Base-by-base conservation (phyloP, 2,329 filamentous ascomycete species). In the Paecilomyces niveus region DNA sequence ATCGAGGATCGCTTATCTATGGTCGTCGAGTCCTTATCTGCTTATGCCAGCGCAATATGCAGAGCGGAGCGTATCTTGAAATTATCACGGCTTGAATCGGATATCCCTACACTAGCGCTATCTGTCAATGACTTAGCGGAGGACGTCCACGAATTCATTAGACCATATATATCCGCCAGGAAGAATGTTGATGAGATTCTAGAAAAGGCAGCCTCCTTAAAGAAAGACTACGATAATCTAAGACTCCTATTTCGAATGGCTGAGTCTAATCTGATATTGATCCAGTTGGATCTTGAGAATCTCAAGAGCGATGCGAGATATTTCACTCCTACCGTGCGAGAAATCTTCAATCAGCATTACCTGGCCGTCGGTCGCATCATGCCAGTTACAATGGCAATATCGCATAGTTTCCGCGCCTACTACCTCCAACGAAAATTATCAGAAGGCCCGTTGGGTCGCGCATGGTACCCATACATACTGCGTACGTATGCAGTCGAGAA, bases 151-250 rank as follows among this genome's bases (percentile, higher is more conserved):
- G 56, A 66, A 18, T 64, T 64, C 53, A 22, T 65, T 26, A 26
- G 11, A n/a, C 63, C 67, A 50, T 62, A 62, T 21, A 8, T 54
- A 15, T 58, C 58, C 33, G 65, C 65, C 10, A 63, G 62, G 55
- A 49, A 45, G 11, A 67, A 61, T 7, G 58, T 70, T 8, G 63
- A 70, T 50, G 8, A 18, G 2, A 21, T 66, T 18, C 54, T 68
- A 7, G n/a, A 45, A 8, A 32, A 55, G 22, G 10, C 26, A 1
- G 3, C 53, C n/a, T 26, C 26, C 10, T 29, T 61, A 13, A 13
- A 58, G 1, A 2, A 26, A 4, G 21, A 54, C 4, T 70, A 70
- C 31, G 1, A 1, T 0, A 3, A 55, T 3, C 21, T 66, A 29
- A 61, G 60, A 39, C 24, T 54, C 0, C 8, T 15, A n/a, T 53